Evolutionary conservation across 1,284 basidiomycete genomes (phyloP), one percentile per base, ranked within the genome.

Genomic region (Schizophyllum amplum): DNA sequence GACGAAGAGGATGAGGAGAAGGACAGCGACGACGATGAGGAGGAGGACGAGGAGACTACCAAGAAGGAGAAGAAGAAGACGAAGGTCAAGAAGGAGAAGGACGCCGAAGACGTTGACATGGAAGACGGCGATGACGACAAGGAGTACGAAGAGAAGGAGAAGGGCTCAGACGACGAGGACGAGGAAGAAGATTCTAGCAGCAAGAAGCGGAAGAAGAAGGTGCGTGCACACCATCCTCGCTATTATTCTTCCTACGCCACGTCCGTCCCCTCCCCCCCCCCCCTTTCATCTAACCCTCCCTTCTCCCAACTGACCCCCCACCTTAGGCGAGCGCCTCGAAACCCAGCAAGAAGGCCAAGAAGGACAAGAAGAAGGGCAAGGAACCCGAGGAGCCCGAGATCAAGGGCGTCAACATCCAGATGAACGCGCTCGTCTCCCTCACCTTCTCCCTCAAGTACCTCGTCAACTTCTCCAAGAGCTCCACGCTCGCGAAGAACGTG

Each of bases 371-470:
- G 33, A 84, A 83, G 64, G 79, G 78, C 58, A 71, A 70, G 4
- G 77, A 76, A 1, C 79, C 82, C 42, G 72, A 79, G 3, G 4
- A 15, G 20, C n/a, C 42, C 60, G 57, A 1, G 17, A 5, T 25
- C 24, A 0, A 7, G 6, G 80, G 76, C 53, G 88, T 96, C 56
- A 72, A 76, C 61, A 92, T 98, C 68, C 85, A 91, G 72, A 87
- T 96, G 79, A 92, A 93, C 68, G 87, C 91, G 71, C 86, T 92
- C 64, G 96, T 99, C 63, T 87, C 86, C 47, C 79, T 99, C 57
- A 98, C 94, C 1, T 99, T 99, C 77, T 94, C 91, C 42, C 80
- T 98, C 67, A 98, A 99, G 74, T 99, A 99, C 74, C 85, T 99
- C 25, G 85, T 90, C 71, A 98, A 98, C 78, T 99, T 99, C 71